Base-by-base conservation (phyloP, 2,329 filamentous ascomycete genomes). In the Coniochaeta sp. region DNA sequence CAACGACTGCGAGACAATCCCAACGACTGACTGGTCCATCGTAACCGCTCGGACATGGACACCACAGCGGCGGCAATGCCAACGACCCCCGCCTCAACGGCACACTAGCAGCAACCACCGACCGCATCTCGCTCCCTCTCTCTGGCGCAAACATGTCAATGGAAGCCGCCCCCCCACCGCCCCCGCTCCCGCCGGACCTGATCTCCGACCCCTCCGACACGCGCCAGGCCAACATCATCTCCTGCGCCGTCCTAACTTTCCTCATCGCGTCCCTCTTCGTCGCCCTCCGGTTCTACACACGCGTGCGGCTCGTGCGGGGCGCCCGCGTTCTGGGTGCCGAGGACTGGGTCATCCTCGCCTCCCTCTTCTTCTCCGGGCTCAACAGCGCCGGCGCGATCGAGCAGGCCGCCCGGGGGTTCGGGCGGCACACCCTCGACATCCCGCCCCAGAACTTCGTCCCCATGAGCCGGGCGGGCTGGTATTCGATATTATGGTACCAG, bases 251-350 rank as follows among this genome's bases (percentile, higher is more conserved):
- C 30, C 47, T 61, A 7, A 60, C 58, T 18, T 59, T 57, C 55
- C n/a, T 56, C 18, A 54, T 71, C 20, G 62, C 66, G 1, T 67
- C 62, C 12, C 20, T 61, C 0, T 62, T 69, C 28, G 64, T 69
- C n/a, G 56, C 55, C 4, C 49, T 68, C 16, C 68, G 69, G 3
- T 63, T 72, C 50, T 72, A 69, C 53, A 71, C 69, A 7, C 57
- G 69, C 46, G 56, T 59, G 3, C 55, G 60, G 6, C 53, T 71
- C 31, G 61, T 68, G n/a, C n/a, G n/a, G n/a, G n/a, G n/a, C n/a
- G n/a, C n/a, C 65, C 45, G 64, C 52, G 63, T 67, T 27, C 60
- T 68, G 42, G 67, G 66, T 32, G 45, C 56, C 4, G 68, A 71
- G 45, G 68, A 71, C 55, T 68, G 66, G 61, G 59, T 61, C 20